Conservation (phyloP, 2,329 filamentous ascomycete species). For the Neocatenulostroma microsporum region DNA sequence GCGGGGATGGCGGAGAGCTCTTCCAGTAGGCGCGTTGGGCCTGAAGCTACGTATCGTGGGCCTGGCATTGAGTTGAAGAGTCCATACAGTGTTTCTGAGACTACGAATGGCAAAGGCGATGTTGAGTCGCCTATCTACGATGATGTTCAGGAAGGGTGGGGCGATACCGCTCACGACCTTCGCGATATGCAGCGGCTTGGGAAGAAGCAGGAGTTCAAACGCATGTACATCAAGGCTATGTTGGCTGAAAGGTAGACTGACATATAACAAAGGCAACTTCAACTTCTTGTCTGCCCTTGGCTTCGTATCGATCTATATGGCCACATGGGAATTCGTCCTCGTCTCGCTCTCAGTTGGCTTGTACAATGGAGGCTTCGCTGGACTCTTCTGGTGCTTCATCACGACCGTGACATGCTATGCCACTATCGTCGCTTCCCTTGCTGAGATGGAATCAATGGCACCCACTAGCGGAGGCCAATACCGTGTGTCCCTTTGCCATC, state of each 20-base stretch:
- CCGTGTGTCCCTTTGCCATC: conserved; percentile 4
- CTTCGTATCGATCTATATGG: conserved; percentile 28
- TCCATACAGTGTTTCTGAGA: background rate
- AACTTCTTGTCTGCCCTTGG: conserved; percentile 22
- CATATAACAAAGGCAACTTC: conserved; percentile 27
- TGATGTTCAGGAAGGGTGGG: background rate
- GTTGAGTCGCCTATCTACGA: background rate
- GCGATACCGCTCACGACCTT: conserved; percentile 1
- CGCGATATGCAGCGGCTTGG: conserved; percentile 14
- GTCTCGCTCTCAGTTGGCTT: conserved; percentile 25
- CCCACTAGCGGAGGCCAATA: conserved; percentile 5
- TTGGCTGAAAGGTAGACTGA: conserved; percentile 2
- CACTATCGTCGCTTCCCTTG: too few species aligned
- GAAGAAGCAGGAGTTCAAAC: conserved; percentile 12
- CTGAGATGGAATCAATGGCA: conserved; percentile 13
- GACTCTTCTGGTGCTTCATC: conserved; percentile 28
- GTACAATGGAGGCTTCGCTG: conserved; percentile 26
- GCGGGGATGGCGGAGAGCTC: too few species aligned
- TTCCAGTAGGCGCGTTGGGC: too few species aligned
- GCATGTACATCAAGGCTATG: too few species aligned
- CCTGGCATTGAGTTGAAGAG: background rate
- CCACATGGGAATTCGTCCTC: conserved; percentile 26
- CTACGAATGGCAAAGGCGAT: background rate
- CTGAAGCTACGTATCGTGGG: too few species aligned
- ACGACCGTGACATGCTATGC: too few species aligned